These are phyloP conservation scores for Sideroxylon spinosum DNA, from an alignment of 179 eudicot species.

Conservation along the genomic window DNA sequence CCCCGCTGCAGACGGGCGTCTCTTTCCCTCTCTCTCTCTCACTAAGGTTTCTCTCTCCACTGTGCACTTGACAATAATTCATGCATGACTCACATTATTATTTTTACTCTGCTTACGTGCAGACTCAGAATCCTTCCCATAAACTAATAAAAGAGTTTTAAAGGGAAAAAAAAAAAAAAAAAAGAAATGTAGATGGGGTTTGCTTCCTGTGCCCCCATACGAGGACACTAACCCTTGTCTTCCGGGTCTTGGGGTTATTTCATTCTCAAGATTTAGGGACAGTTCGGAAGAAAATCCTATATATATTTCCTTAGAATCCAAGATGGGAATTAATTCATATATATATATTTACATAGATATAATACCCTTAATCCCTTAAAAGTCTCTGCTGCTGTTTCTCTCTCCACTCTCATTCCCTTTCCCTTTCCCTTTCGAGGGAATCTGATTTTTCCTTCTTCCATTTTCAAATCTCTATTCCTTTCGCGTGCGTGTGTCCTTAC, in stretches of 20 bases:
- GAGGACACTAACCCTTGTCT: slow-evolving; percentile 59
- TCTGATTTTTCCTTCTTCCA: neutral
- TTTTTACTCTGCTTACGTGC: neutral
- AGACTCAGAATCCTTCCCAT: slow-evolving; percentile 12
- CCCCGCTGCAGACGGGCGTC: slow-evolving; percentile 62
- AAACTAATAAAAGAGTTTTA: neutral
- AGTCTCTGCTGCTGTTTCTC: slow-evolving; percentile 1
- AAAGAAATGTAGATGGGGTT: slow-evolving; percentile 19
- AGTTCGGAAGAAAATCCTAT: slow-evolving; percentile 28
- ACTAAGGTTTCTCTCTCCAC: slow-evolving; percentile 23
- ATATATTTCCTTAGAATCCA: neutral
- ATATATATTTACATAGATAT: neutral
- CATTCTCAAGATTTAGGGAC: slow-evolving; percentile 30
- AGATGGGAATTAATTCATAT: neutral
- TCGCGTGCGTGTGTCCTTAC: too few species aligned
- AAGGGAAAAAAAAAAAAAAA: neutral
- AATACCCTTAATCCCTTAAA: neutral
- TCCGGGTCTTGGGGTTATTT: slow-evolving; percentile 29
- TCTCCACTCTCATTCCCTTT: slow-evolving; percentile 1
- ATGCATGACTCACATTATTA: slow-evolving; percentile 36
- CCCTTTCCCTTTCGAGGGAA: slow-evolving; percentile 6
- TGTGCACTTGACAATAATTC: slow-evolving; percentile 39
- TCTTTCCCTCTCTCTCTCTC: neutral
- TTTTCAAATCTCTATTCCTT: neutral
- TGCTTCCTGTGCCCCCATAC: slow-evolving; percentile 33